Percentiles rank a stretch among this genome's conserved stretches.
phyloP scores from a whole-genome alignment of 768 basidiomycete genomes.

The Phanerodontia chrysosporium region DNA sequence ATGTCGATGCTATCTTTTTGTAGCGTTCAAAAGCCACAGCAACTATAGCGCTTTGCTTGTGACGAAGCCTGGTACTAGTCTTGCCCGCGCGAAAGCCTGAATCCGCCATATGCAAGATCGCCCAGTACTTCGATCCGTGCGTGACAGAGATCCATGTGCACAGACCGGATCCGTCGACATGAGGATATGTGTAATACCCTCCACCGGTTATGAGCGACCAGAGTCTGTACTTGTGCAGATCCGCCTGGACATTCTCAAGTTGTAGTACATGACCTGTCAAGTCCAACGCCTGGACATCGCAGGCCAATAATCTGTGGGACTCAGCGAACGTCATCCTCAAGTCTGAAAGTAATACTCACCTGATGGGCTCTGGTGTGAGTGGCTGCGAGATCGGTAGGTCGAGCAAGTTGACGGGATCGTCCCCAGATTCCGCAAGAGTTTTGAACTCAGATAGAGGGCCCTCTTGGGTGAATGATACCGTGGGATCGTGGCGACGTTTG shows the following conservation, averaged over 20 bases:
- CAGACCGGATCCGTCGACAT: not conserved
- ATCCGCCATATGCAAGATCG: not conserved
- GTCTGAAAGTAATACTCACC: not conserved
- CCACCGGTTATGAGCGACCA: not conserved
- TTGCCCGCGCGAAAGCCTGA: not conserved
- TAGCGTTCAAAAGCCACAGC: not conserved
- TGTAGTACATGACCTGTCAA: not conserved
- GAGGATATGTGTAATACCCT: not conserved
- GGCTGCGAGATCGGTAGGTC: not conserved
- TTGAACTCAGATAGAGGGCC: not conserved
- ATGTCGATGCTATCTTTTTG: not conserved
- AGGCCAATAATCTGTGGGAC: not conserved
- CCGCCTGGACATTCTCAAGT: not conserved
- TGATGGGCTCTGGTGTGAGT: not conserved
- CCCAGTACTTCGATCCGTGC: not conserved
- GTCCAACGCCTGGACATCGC: not conserved
- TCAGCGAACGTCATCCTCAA: not conserved
- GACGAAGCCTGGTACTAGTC: not conserved
- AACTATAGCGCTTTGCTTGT: too few species aligned
- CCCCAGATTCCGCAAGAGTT: not conserved
- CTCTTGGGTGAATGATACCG: not conserved
- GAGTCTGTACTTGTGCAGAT: not conserved
- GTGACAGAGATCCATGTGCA: not conserved
- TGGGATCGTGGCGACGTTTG: not conserved
- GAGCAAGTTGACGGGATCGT: not conserved